phyloP scores from a whole-genome alignment of 176 grass and related monocot species.

The Raddia distichophylla region DNA sequence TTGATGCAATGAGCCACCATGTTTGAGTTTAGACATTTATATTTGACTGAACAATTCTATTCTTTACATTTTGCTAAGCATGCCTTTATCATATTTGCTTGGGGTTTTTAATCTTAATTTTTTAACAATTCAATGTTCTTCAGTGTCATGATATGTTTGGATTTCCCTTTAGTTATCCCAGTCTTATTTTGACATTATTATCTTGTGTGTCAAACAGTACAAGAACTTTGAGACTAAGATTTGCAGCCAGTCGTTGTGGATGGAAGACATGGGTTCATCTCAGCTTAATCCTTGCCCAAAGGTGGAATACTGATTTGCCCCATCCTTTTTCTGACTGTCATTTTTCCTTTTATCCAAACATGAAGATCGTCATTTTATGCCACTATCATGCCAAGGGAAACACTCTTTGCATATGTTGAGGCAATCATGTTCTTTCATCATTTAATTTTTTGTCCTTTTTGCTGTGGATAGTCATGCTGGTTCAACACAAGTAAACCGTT shows the following conservation, averaged over 20 bases:
- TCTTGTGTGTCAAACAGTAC: conserved; percentile 39
- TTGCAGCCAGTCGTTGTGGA: not conserved
- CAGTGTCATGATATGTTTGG: conserved; percentile 6
- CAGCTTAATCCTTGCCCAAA: conserved; percentile 49
- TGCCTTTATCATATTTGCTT: not conserved
- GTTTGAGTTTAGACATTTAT: conserved; percentile 5
- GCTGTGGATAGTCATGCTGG: not conserved
- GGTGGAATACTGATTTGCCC: conserved; percentile 30
- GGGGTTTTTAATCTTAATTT: conserved; percentile 23
- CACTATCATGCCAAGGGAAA: not conserved
- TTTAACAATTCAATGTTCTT: conserved; percentile 10
- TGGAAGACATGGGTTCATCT: conserved; percentile 42
- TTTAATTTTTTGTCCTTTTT: not conserved
- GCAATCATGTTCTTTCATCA: not conserved
- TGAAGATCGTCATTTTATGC: not conserved
- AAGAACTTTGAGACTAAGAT: conserved; percentile 36
- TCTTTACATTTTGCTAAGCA: conserved; percentile 11
- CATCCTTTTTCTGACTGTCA: not conserved
- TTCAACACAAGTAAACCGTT: conserved; percentile 4
- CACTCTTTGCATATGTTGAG: not conserved
- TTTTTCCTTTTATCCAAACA: conserved; percentile 16
- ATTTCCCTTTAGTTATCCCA: not conserved
- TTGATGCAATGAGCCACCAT: conserved; percentile 12
- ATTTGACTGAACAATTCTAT: conserved; percentile 4
- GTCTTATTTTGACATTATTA: conserved; percentile 28